Percentiles rank a stretch among this genome's conserved stretches.
phyloP scores from a whole-genome alignment of 192 early-diverging fungal species.

The Podila epicladia region DNA sequence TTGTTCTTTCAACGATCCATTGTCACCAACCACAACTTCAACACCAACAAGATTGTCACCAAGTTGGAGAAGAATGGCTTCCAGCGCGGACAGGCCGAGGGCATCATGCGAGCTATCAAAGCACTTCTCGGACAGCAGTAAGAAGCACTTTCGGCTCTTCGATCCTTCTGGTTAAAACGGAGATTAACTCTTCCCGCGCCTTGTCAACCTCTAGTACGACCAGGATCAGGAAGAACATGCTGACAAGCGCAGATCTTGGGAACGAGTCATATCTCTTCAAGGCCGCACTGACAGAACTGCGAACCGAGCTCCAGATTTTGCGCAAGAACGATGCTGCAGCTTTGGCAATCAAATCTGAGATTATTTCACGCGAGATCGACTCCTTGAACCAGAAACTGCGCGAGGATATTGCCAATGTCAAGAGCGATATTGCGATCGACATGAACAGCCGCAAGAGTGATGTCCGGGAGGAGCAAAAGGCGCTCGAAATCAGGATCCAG shows the following conservation, averaged over 20 bases:
- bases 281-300: conserved; percentile 83
- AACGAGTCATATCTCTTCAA: conserved; percentile 89
- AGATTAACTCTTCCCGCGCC: too few relatives aligned
- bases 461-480: conserved; percentile 78
- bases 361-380: conserved; percentile 83
- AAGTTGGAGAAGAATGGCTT: conserved; percentile 74
- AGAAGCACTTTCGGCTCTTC: conserved; percentile 44
- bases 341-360: conserved; percentile 77
- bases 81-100: conserved; percentile 74
- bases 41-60: conserved; percentile 80
- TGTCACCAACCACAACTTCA: conserved; percentile 68
- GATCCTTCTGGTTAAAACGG: background rate
- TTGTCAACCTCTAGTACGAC: conserved; percentile 46
- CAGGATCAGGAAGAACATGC: conserved; percentile 57
- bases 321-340: conserved; percentile 80
- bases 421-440: conserved; percentile 89
- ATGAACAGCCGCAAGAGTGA: conserved; percentile 92
- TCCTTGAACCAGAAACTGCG: conserved; percentile 74
- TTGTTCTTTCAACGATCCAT: conserved; percentile 21
- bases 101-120: conserved; percentile 81
- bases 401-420: conserved; percentile 82
- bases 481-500: conserved; percentile 80
- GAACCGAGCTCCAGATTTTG: conserved; percentile 78
- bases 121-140: conserved; percentile 66
- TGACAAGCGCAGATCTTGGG: conserved; percentile 83